Base-by-base conservation (phyloP, 2,329 filamentous ascomycete species). In the Colletotrichum endophyticum region DNA sequence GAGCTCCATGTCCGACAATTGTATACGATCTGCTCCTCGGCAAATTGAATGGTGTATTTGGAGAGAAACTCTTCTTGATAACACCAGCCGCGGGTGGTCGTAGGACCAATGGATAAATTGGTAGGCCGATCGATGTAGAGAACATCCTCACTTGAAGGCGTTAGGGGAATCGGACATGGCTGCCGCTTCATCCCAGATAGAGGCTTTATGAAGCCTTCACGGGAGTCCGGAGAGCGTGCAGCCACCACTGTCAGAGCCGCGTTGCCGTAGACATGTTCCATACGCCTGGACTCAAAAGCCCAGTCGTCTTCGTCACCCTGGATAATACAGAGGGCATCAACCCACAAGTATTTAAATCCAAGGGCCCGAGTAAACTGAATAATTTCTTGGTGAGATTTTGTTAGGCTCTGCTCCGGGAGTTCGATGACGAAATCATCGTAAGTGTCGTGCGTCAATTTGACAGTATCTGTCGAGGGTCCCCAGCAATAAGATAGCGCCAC, bases 271-370 rank as follows among this genome's bases (percentile, higher is more conserved):
- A 77, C 72, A 8, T 34, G 53, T 25, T 66, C 67, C 75, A 77
- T 77, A 8, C 16, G 64, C 28, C n/a, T 63, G 28, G 75, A 70
- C 53, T 77, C 72, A 12, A 30, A n/a, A n/a, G 69, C 71, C 75
- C 75, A 77, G 63, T 77, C 75, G 6, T 68, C 72, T 12, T 34
- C 27, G 36, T 75, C 67, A 32, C 63, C 75, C n/a, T 77, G 75
- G 30, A 75, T 69, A n/a, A 77, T 77, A 68, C 75, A 77, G 27
- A 67, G 30, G 8, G 64, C 39, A 25, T 67, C 64, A 8, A 67
- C 13, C 64, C 64, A 67, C 4, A 67, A 28, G 28, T 67, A 53
- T 25, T 27, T 16, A 6, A 67, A 15, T 3, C 64, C 64, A 22
- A 67, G 36, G n/a, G 30, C 61, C 6, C 61, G 32, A 9, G 30